Evolutionary conservation across 768 basidiomycete species (phyloP).

Genomic region (Phaffia australis): DNA sequence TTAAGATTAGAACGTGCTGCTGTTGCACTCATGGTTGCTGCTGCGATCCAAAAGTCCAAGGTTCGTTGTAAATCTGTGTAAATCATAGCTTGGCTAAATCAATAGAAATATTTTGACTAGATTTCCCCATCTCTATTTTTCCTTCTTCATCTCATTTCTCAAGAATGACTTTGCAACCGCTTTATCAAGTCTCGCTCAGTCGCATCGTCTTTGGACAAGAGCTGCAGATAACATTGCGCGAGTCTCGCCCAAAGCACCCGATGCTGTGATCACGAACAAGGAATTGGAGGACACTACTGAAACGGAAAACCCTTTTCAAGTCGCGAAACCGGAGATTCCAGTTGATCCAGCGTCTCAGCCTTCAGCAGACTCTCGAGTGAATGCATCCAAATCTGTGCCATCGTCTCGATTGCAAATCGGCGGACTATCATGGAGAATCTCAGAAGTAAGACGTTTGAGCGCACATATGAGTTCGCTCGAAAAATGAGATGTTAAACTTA

Average conservation of each 20-base stretch:
- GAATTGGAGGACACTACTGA: slow-evolving; percentile 20
- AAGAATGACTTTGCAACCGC: slow-evolving; percentile 17
- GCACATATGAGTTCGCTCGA: too few relatives aligned
- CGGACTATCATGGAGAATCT: slow-evolving; percentile 63
- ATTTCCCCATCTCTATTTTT: neutral
- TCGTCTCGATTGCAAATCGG: slow-evolving; percentile 36
- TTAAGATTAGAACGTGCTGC: slow-evolving; percentile 16
- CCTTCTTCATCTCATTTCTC: neutral
- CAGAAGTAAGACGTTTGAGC: slow-evolving; percentile 40
- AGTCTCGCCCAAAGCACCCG: neutral
- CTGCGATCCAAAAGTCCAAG: slow-evolving; percentile 9
- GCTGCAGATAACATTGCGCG: slow-evolving; percentile 21
- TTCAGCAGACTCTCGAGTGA: slow-evolving; percentile 4
- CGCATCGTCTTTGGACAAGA: slow-evolving; percentile 25
- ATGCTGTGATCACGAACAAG: slow-evolving; percentile 8
- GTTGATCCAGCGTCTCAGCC: slow-evolving; percentile 24
- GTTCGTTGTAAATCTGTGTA: neutral
- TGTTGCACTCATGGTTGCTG: slow-evolving; percentile 17
- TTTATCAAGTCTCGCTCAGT: slow-evolving; percentile 13
- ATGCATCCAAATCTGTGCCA: neutral
- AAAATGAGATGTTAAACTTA: too few relatives aligned
- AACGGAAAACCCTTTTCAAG: slow-evolving; percentile 27
- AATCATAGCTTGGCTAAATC: neutral
- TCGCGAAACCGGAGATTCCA: slow-evolving; percentile 27
- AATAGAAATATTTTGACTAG: too few relatives aligned